Evolutionary conservation across 1,284 basidiomycete genomes (phyloP).

Genomic region (Albatrellus sp.): DNA sequence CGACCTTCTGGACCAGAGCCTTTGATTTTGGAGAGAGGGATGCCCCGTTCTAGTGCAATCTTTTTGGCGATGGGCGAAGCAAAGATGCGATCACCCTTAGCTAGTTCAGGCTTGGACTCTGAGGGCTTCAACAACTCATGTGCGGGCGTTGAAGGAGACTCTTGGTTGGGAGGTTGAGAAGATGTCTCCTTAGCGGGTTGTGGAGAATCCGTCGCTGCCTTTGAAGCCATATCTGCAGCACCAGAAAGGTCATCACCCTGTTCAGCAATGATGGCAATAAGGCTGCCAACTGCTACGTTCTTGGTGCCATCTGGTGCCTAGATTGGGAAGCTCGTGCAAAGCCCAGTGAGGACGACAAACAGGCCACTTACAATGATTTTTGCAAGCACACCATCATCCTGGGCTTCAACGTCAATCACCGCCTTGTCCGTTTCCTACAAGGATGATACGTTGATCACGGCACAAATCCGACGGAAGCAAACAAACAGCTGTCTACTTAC

Average conservation of each 20-base stretch:
- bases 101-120: constrained; percentile 39
- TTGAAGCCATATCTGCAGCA: constrained; percentile 66
- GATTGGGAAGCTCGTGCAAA: constrained; percentile 1
- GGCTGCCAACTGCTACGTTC: constrained; percentile 72
- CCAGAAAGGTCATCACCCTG: constrained; percentile 88
- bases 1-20: constrained; percentile 91
- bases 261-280: constrained; percentile 87
- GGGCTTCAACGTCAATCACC: constrained; percentile 97
- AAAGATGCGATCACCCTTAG: constrained; percentile 75
- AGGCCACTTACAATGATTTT: constrained; percentile 68
- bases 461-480: not conserved
- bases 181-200: constrained; percentile 16
- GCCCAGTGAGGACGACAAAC: not conserved
- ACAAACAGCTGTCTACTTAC: constrained; percentile 32
- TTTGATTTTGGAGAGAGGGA: constrained; percentile 86
- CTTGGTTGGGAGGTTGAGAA: constrained; percentile 13
- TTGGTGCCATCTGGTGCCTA: constrained; percentile 80
- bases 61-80: constrained; percentile 94
- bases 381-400: constrained; percentile 90
- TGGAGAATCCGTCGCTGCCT: constrained; percentile 32
- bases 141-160: constrained; percentile 19
- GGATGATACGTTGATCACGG: not conserved
- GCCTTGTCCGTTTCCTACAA: constrained; percentile 96
- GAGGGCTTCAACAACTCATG: constrained; percentile 23
- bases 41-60: constrained; percentile 89